These are phyloP conservation scores for Metschnikowia sp. DNA, from an alignment of 805 yeast species.

Conservation along the genomic window DNA sequence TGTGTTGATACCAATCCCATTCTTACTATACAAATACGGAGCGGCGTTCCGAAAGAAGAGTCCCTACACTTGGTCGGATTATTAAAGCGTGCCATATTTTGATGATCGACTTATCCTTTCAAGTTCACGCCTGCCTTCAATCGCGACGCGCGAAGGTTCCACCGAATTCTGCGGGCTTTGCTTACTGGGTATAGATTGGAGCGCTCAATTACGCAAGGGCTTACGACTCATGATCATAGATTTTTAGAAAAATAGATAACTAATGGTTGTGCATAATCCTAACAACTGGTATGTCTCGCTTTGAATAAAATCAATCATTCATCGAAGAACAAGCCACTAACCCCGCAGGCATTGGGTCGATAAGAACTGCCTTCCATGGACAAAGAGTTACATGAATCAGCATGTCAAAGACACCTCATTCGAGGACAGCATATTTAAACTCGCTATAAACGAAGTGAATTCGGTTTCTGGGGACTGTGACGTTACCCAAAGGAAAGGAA, in stretches of 20 bases:
- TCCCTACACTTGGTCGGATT: constrained; percentile 25
- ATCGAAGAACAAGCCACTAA: constrained; percentile 11
- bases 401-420: constrained; percentile 30
- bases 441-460: constrained; percentile 38
- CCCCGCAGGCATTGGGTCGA: constrained; percentile 66
- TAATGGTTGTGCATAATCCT: constrained; percentile 70
- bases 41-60: constrained; percentile 23
- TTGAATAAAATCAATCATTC: too few relatives aligned
- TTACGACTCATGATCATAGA: too few relatives aligned
- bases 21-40: constrained; percentile 13
- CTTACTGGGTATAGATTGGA: too few relatives aligned
- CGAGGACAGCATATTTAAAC: constrained; percentile 23
- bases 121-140: background rate
- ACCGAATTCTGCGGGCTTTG: constrained; percentile 3
- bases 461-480: constrained; percentile 68
- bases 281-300: constrained; percentile 54
- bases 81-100: background rate
- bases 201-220: too few relatives aligned
- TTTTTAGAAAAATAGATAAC: too few relatives aligned
- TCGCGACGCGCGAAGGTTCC: constrained; percentile 1
- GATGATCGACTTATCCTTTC: too few relatives aligned
- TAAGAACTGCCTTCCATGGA: constrained; percentile 65
- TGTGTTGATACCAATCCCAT: constrained; percentile 14
- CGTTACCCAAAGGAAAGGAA: constrained; percentile 81
- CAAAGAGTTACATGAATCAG: constrained; percentile 46